Base-by-base conservation (phyloP, 805 yeast genomes). In the Barnettozyma vustinii region DNA sequence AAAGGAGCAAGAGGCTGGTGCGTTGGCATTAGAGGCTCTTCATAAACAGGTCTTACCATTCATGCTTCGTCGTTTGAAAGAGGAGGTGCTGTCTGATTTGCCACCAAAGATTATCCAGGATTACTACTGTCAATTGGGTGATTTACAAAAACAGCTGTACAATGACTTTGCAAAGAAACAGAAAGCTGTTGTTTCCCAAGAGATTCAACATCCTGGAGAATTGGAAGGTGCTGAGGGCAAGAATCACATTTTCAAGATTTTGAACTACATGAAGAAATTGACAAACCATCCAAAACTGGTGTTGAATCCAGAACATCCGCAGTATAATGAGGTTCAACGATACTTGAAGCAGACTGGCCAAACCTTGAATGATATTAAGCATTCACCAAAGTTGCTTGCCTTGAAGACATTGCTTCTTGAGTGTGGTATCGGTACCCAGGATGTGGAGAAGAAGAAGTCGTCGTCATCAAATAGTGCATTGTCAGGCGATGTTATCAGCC, bases 81-180 rank as follows among this genome's bases (percentile, higher is more conserved):
- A 94, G 63, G 98, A 94, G 57, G 99, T 94, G 5, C 72, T 94
- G 47, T 85, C 95, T 1, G 99, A 94, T 65, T 74, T 94, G 57
- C 99, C 99, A 9, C 99, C 99, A 37, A 94, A 94, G 68, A 94
- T 95, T 58, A 94, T 94, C 56, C 99, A 94, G 66, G 99, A 94
- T 70, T 92, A 94, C 66, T 94, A 94, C 66, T 94, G 99, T 71
- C 98, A 94, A 56, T 74, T 95, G 53, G 88, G 96, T 57, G 96
- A 89, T 54, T 71, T 90, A 49, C 99, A 94, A 65, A 85, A 84
- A 60, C 85, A 83, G 57, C 72, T 94, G 42, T 95, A 94, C 70
- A 85, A 82, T 51, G 96, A 89, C 65, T 94, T 94, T 69, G 90
- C 94, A 9, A 81, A 77, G 59, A 87, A 87, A 62, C 97, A 94